Base-by-base conservation (phyloP, 2,329 filamentous ascomycete genomes). In the Fusarium euwallaceae region DNA sequence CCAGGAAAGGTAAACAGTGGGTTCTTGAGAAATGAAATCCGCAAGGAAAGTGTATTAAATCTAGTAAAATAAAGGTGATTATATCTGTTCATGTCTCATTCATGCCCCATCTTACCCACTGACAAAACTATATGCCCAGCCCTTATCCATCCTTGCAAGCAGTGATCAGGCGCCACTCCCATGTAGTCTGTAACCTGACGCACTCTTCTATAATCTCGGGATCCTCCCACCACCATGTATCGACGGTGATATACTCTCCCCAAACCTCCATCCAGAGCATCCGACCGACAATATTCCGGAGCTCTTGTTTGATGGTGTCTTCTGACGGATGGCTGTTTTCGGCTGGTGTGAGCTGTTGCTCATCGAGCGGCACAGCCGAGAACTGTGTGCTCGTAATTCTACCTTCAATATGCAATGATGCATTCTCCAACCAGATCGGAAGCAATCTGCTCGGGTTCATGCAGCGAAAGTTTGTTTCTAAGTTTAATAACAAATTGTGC, bases 181-280 rank as follows among this genome's bases (percentile, higher is more conserved):
- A 92, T 34, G 84, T 84, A 0, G 90, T 92, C 5, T 86, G 85
- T 63, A 87, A 77, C 60, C 85, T 80, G 9, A 85, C 77, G 68
- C 90, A 92, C 79, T 92, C 90, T 43, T 87, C 82, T 1, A 90
- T 79, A 66, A 88, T 89, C 2, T 81, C 83, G 6, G 82, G 79
- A 34, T 91, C 87, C 41, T 92, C 88, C 90, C 90, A 92, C 90
- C 90, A 92, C 89, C 89, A 91, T 39, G 78, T 81, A 1, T 85
- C 80, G 1, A 84, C 84, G 14, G 83, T 83, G 8, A 90, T 85
- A 59, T 85, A 87, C 4, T 80, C 78, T 0, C 89, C 89, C 90
- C 90, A 92, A 7, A 90, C 84, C 75, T 91, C 88, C 75, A 85
- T 85, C 90, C 90, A 92, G 22, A 92, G 81, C 85, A 89, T 87